Base-by-base conservation (phyloP, 768 basidiomycete genomes). In the Phylloporus arenicola region DNA sequence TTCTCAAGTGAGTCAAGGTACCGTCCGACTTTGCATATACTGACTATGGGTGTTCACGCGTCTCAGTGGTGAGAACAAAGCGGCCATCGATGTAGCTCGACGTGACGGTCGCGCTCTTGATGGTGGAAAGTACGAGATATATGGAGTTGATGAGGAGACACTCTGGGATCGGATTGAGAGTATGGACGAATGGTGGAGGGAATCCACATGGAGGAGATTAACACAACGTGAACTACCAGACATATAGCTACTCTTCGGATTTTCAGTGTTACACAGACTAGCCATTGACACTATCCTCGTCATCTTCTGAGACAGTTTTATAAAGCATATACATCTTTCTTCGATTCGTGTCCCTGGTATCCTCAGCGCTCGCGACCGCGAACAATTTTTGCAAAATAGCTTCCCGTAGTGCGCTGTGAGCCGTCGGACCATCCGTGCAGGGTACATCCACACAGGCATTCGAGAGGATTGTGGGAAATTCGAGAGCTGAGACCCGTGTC, bases 171-270 rank as follows among this genome's bases (percentile, higher is more conserved):
- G 84, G 38, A 84, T 95, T 31, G 79, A 86, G 55, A 74, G 75
- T 45, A 87, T 92, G 84, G 82, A 86, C 17, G 89, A 91, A 35
- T 91, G 88, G 90, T 94, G 92, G 92, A 90, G 82, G 62, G 89
- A 92, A 61, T 88, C 82, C 54, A 94, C 91, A 44, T 95, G 91
- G 90, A 81, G 75, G 34, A 73, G 92, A 52, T 69, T 94, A 48
- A 80, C 90, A 59, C 82, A 84, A 56, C 75, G 92, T 63, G 91
- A 94, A 67, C 68, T 93, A 48, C 91, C 91, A n/a, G 92, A 93
- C 69, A 45, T 79, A 57, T 65, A 62, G 35, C 35, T 47, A 52
- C 16, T 4, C 3, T 30, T 38, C 6, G 35, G 16, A 27, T 37
- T 27, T 29, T 29, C 17, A n/a, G 38, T 31, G 47, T 31, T 19